A percentile compares a stretch with the other conserved stretches of the same genome.
phyloP scores from a whole-genome alignment of 1,284 basidiomycete species.

The Trametes pubescens region DNA sequence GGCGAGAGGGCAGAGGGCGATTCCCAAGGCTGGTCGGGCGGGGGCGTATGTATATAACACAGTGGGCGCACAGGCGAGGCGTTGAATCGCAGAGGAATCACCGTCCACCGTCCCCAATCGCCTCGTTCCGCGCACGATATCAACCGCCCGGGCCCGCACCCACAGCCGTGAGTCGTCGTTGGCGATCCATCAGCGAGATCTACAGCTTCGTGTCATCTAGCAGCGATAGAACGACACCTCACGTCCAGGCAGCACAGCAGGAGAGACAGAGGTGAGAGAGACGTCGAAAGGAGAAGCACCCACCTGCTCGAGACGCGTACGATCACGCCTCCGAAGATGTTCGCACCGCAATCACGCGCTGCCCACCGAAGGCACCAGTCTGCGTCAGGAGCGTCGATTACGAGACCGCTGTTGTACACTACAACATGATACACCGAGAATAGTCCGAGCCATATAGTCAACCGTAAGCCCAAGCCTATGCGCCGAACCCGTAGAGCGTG shows the following conservation, averaged over 20 bases:
- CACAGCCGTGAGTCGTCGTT: constrained; percentile 7
- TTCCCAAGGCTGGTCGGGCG: constrained; percentile 37
- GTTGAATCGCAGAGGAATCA: constrained; percentile 40
- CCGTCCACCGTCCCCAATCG: constrained; percentile 28
- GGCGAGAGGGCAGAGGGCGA: constrained; percentile 26
- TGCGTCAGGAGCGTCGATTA: constrained; percentile 25
- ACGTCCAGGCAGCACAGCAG: neutral
- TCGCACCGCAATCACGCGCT: constrained; percentile 32
- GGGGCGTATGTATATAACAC: constrained; percentile 28
- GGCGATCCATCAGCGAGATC: neutral
- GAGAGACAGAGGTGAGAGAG: neutral
- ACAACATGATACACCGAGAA: constrained; percentile 48
- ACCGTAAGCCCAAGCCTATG: constrained; percentile 48
- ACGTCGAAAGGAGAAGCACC: neutral
- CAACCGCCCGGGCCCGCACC: constrained; percentile 5
- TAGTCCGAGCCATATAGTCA: constrained; percentile 35
- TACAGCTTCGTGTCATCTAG: neutral
- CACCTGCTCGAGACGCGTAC: neutral
- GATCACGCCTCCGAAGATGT: constrained; percentile 16
- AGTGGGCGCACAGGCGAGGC: constrained; percentile 21
- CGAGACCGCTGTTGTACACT: constrained; percentile 40
- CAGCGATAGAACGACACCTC: neutral
- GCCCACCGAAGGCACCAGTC: neutral
- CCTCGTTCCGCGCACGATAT: constrained; percentile 4
- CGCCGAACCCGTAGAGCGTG: constrained; percentile 80